Evolutionary conservation across 2,329 filamentous ascomycete species (phyloP).

Genomic region (Purpureocillium takamizusanense): DNA sequence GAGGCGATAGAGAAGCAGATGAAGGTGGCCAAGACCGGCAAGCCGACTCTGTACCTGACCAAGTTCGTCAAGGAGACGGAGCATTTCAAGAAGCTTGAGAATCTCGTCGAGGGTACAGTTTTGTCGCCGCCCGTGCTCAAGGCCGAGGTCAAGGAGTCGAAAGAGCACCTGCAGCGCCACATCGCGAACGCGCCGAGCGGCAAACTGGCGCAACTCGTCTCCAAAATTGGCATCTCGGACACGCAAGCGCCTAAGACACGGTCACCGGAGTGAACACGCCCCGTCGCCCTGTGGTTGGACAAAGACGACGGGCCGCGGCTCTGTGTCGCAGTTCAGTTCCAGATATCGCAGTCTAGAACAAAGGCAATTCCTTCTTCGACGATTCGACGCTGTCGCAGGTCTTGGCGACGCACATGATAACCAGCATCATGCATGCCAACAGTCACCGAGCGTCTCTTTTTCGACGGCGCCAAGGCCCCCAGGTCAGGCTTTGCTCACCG

Average conservation of each 20-base stretch:
- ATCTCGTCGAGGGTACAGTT: constrained; percentile 23
- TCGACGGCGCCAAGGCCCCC: too few relatives aligned
- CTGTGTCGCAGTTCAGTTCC: too few relatives aligned
- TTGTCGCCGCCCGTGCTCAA: constrained; percentile 6
- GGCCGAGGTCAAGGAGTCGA: constrained; percentile 8
- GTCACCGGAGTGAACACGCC: background rate
- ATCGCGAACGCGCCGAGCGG: constrained; percentile 1
- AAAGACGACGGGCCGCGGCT: too few relatives aligned
- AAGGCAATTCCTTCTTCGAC: background rate
- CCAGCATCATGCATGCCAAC: too few relatives aligned
- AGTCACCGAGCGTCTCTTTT: too few relatives aligned
- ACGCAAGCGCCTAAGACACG: constrained; percentile 1
- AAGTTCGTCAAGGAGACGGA: constrained; percentile 36
- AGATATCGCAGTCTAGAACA: background rate
- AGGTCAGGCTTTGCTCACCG: too few relatives aligned
- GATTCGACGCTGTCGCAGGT: too few relatives aligned
- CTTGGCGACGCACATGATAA: too few relatives aligned
- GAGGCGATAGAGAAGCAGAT: constrained; percentile 68
- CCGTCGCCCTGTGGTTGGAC: background rate
- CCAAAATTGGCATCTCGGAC: constrained; percentile 7
- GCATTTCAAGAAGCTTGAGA: constrained; percentile 26
- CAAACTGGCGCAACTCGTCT: constrained; percentile 8
- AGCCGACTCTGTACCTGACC: constrained; percentile 39
- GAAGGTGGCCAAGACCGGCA: constrained; percentile 28
- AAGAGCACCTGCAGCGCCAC: constrained; percentile 2